These are phyloP conservation scores for Talaromyces proteolyticus DNA, from an alignment of 495 filamentous ascomycete species.

Conservation along the genomic window DNA sequence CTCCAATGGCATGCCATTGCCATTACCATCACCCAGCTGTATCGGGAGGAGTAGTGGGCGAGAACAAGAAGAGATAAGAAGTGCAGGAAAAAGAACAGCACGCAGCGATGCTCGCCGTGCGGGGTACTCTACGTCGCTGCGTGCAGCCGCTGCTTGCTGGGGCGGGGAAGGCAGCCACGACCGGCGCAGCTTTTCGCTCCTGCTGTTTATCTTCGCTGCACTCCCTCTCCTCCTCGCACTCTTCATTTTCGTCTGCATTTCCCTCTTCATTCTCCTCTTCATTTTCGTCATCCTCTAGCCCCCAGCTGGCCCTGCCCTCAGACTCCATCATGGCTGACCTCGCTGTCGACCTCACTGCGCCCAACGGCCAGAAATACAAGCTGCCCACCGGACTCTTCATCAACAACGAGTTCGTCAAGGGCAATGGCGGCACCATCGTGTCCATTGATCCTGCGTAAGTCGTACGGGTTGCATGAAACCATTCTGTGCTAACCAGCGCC, in stretches of 20 bases:
- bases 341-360: constrained; percentile 68
- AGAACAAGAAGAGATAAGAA: too few species aligned
- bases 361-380: constrained; percentile 80
- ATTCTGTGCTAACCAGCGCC: not conserved
- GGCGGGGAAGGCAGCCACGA: too few species aligned
- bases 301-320: not conserved
- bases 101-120: not conserved
- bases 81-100: not conserved
- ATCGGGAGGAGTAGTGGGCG: too few species aligned
- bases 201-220: too few species aligned
- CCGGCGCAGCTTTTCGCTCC: too few species aligned
- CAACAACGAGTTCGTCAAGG: constrained; percentile 86
- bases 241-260: not conserved
- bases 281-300: not conserved
- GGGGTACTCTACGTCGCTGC: not conserved
- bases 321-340: constrained; percentile 19
- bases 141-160: not conserved
- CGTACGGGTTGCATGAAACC: not conserved
- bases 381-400: constrained; percentile 84
- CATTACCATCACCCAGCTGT: too few species aligned
- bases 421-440: constrained; percentile 63
- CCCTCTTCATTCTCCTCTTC: too few species aligned
- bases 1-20: not conserved
- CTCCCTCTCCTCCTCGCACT: not conserved
- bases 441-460: constrained; percentile 78